phyloP scores from a whole-genome alignment of 2,329 filamentous ascomycete genomes.

The Trichoderma sp. region DNA sequence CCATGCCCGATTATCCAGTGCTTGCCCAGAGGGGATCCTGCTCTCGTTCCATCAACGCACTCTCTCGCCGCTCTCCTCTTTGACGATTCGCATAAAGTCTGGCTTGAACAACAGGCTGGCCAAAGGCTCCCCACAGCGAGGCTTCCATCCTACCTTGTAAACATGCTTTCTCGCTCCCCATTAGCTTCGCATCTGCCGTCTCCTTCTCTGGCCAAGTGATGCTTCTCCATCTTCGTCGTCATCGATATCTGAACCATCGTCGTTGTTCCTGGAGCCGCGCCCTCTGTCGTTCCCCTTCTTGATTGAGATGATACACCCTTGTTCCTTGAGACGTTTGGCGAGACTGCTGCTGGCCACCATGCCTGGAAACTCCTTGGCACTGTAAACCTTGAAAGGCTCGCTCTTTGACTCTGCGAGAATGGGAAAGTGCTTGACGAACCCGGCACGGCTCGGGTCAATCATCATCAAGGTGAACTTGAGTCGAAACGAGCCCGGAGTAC shows the following conservation, averaged over 20 bases:
- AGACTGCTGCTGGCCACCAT: constrained; percentile 77
- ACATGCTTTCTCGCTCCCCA: background rate
- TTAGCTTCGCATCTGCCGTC: constrained; percentile 29
- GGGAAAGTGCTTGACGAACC: constrained; percentile 49
- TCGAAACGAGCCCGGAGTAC: constrained; percentile 74
- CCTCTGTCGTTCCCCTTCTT: constrained; percentile 68
- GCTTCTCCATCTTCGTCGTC: constrained; percentile 29
- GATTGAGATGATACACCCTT: constrained; percentile 81
- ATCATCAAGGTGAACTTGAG: constrained; percentile 74
- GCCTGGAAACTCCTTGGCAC: constrained; percentile 82
- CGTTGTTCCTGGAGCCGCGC: constrained; percentile 27
- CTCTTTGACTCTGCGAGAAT: constrained; percentile 60
- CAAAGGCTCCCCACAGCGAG: background rate
- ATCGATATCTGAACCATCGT: constrained; percentile 30
- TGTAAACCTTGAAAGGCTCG: constrained; percentile 77
- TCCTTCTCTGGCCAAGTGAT: constrained; percentile 28
- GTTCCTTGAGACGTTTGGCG: constrained; percentile 73
- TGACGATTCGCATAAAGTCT: background rate
- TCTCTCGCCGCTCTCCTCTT: background rate
- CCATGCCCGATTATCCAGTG: constrained; percentile 16
- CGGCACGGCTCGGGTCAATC: constrained; percentile 63
- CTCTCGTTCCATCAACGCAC: background rate
- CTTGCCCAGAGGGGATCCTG: background rate
- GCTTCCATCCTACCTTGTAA: background rate
- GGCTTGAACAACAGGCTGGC: background rate